Evolutionary conservation across 192 early-diverging fungal species (phyloP), one percentile per base, ranked within the genome.

Genomic region (Coemansia sp.): DNA sequence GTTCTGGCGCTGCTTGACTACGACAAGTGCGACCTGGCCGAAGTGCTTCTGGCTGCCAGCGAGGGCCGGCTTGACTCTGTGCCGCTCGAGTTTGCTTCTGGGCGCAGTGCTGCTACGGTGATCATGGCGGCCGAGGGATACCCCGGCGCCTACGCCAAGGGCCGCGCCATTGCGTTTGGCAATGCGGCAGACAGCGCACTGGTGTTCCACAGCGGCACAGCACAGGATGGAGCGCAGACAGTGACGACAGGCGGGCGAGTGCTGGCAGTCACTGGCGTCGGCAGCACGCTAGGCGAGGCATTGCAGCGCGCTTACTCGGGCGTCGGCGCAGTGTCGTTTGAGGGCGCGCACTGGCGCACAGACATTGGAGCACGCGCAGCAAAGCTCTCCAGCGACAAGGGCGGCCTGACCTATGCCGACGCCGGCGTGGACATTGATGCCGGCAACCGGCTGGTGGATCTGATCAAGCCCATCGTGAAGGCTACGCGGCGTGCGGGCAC

Each of bases 341-440:
- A 95, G 13, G 88, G 90, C 23, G 92, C 88, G 76, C 90, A 94
- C 68, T 93, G 83, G 72, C 89, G 97, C 59, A 87, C 85, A n/a
- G 97, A 99, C 73, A 99, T 99, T 75, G 97, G 94, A 69, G 16
- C 59, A 65, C 13, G 65, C 41, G 6, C 71, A 53, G 20, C 53
- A 34, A 14, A 34, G 53, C 28, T 34, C 18, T 45, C 43, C 0
- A 66, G 62, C 33, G 82, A 85, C 59, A 62, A 70, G 23, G 48
- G 63, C 12, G 90, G 88, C 1, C 87, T 92, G 64, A 95, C 96
- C 18, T 99, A 99, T 75, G 96, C 91, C 13, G 92, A 90, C 63
- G 96, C 97, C 16, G 97, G 97, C 72, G 97, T 99, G 35, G 88
- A 86, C 48, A 97, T 99, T 68, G 95, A 97, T 77, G 93, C 93